Evolutionary conservation across 306 rosid genomes (phyloP).

Genomic region (Lotus japonicus): DNA sequence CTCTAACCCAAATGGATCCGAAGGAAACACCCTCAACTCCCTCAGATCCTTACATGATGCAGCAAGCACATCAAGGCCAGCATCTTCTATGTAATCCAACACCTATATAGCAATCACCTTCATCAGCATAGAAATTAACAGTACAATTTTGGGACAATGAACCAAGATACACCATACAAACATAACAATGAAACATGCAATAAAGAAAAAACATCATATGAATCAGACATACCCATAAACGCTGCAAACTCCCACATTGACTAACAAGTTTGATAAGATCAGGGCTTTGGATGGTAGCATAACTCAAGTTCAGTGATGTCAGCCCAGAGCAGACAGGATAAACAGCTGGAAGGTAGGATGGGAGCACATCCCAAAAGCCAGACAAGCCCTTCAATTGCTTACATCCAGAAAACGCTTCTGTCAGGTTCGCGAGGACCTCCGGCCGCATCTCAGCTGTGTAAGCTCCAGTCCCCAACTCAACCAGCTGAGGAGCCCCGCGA

Average conservation of each 20-base stretch:
- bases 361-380: slow-evolving; percentile 84
- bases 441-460: slow-evolving; percentile 63
- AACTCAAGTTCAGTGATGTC: slow-evolving; percentile 71
- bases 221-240: slow-evolving; percentile 63
- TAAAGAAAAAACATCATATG: not conserved
- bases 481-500: slow-evolving; percentile 63
- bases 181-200: not conserved
- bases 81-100: slow-evolving; percentile 88
- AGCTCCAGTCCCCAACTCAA: slow-evolving; percentile 77
- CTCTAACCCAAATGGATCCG: slow-evolving; percentile 66
- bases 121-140: slow-evolving; percentile 24
- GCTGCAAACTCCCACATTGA: slow-evolving; percentile 71
- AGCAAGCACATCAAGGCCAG: slow-evolving; percentile 74
- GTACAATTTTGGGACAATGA: not conserved
- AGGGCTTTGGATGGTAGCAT: slow-evolving; percentile 59
- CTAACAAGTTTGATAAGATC: slow-evolving; percentile 70
- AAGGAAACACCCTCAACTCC: slow-evolving; percentile 91
- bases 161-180: not conserved
- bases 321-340: slow-evolving; percentile 63
- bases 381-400: slow-evolving; percentile 60
- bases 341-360: slow-evolving; percentile 63
- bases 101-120: slow-evolving; percentile 49
- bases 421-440: slow-evolving; percentile 53
- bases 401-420: slow-evolving; percentile 49
- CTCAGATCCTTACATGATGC: slow-evolving; percentile 77